Conservation (phyloP, 2,329 filamentous ascomycete genomes). For the Fusarium pininemorale region DNA sequence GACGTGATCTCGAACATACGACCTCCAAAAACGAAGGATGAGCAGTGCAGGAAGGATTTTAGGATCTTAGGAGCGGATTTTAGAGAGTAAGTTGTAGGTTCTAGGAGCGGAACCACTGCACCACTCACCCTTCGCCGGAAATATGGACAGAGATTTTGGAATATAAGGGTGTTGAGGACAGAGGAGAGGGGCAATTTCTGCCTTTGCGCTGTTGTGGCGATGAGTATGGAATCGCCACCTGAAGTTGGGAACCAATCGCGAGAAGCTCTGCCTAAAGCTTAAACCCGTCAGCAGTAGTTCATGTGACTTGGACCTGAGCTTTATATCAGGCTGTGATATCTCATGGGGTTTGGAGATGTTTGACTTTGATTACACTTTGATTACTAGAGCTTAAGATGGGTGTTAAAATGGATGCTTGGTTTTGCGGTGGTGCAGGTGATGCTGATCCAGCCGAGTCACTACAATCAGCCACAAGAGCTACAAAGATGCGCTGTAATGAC, state of each 20-base stretch:
- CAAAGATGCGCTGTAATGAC: no score
- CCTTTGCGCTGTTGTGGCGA: neutral
- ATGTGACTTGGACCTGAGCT: neutral
- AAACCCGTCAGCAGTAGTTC: rapidly evolving
- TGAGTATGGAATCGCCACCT: rapidly evolving
- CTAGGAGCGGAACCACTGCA: no score
- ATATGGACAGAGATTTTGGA: neutral
- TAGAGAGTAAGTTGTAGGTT: no score
- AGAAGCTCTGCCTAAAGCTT: neutral
- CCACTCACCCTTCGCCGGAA: no score
- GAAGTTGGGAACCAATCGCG: neutral
- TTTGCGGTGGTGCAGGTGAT: no score
- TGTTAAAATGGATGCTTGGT: neutral
- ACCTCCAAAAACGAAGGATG: no score
- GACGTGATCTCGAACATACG: no score
- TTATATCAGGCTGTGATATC: neutral
- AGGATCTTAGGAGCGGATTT: no score
- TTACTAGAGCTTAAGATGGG: neutral
- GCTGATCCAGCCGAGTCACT: neutral
- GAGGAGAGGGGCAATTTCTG: neutral
- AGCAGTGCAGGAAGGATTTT: no score
- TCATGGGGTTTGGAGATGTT: neutral
- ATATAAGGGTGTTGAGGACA: neutral
- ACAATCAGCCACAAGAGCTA: no score
- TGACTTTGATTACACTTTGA: neutral